Base-by-base conservation (phyloP, 441 rosid genomes). In the Adansonia rubrostipa region DNA sequence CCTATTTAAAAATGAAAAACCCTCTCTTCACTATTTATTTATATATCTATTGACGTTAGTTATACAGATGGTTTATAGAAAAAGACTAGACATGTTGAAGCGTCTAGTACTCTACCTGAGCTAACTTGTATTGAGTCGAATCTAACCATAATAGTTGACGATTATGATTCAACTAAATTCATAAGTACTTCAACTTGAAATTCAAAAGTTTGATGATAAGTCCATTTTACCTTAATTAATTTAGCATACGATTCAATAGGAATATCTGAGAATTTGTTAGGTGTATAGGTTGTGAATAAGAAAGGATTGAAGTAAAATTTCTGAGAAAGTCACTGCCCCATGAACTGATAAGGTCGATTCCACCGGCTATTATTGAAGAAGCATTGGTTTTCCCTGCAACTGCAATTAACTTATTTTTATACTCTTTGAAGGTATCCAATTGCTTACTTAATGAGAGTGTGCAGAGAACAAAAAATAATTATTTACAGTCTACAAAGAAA, bases 251-350 rank as follows among this genome's bases (percentile, higher is more conserved):
- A 88, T 11, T 82, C 77, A 44, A 90, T 75, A 82, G 93, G 97
- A 58, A 88, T 78, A 79, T 92, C 87, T 0, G 97, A 88, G 86
- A 93, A 95, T 11, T 87, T 88, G 78, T 91, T 92, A 17, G 93
- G 89, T n/a, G 97, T 86, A 40, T 90, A 90, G 56, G 47, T 82
- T 84, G 91, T 85, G 89, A 90, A 88, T 19, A 95, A 88, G 1
- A 91, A 87, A 74, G 92, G 93, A 75, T 91, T 82, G 44, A 91
- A 82, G 74, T 91, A 89, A 56, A 87, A 91, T 54, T 91, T 91
- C 66, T 89, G 95, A 89, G 82, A 36, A 88, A 89, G 86, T 91
- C 95, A 76, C 93, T 89, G 86, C 91, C 88, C 22, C 93, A 92
- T 50, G 88, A 84, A 19, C 91, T 89, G 19, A 89, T 60, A n/a